Evolutionary conservation across 768 basidiomycete species (phyloP).

Genomic region (Megacollybia marginata): DNA sequence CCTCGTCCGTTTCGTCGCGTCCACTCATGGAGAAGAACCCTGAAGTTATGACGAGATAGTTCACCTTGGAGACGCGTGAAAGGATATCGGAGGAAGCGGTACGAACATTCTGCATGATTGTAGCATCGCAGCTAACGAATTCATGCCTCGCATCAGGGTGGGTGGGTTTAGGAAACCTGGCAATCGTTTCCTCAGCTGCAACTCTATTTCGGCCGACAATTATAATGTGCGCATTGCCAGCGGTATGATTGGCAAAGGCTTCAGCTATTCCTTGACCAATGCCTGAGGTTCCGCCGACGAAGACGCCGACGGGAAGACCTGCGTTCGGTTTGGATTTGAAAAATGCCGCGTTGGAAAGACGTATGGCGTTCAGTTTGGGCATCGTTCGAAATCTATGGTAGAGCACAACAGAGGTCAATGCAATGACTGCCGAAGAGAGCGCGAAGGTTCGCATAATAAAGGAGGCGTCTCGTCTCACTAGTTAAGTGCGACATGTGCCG

Average conservation of each 20-base stretch:
- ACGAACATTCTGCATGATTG: constrained; percentile 24
- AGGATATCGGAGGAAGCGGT: neutral
- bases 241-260: constrained; percentile 24
- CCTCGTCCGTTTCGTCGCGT: constrained; percentile 28
- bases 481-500: no score
- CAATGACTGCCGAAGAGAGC: no score
- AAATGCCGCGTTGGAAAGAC: constrained; percentile 10
- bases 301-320: constrained; percentile 6
- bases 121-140: constrained; percentile 25
- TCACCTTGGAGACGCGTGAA: constrained; percentile 19
- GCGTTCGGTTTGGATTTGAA: neutral
- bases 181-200: constrained; percentile 23
- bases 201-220: constrained; percentile 23
- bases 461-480: no score
- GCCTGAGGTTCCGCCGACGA: constrained; percentile 10
- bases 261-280: constrained; percentile 23
- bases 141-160: constrained; percentile 13
- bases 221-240: constrained; percentile 28
- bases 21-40: constrained; percentile 23
- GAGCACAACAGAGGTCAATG: no score
- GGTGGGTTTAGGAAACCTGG: constrained; percentile 16
- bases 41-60: constrained; percentile 28
- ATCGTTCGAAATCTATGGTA: no score
- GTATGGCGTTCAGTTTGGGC: neutral
- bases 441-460: no score